A percentile compares a stretch with the other conserved stretches of the same genome.
Evolutionary conservation across 768 basidiomycete species (phyloP).

Genomic region (Daedaleopsis sinensis): DNA sequence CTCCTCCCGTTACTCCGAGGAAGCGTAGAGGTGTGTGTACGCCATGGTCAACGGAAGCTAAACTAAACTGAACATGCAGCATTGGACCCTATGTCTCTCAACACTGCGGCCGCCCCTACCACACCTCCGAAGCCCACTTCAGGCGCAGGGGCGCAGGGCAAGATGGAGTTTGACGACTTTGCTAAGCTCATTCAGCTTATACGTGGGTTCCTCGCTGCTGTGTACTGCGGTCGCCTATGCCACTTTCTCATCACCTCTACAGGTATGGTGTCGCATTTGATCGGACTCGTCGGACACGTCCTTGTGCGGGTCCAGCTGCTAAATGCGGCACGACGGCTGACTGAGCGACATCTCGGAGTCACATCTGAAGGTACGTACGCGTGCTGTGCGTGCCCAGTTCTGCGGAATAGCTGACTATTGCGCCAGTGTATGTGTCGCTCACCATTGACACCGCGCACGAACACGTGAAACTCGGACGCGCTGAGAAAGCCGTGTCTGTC

Average conservation of each 20-base stretch:
- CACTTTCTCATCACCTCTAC: background rate
- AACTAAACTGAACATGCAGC: constrained; percentile 17
- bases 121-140: constrained; percentile 24
- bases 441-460: constrained; percentile 75
- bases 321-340: constrained; percentile 62
- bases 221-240: background rate
- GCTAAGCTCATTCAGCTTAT: constrained; percentile 48
- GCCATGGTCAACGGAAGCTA: background rate
- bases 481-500: constrained; percentile 63
- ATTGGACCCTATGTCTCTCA: constrained; percentile 24
- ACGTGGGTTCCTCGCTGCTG: constrained; percentile 43
- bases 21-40: constrained; percentile 38
- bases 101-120: constrained; percentile 1
- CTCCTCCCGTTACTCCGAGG: constrained; percentile 46
- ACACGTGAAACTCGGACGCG: constrained; percentile 78
- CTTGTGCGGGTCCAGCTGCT: constrained; percentile 71
- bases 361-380: constrained; percentile 23
- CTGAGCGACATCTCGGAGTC: constrained; percentile 46
- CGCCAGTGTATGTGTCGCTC: constrained; percentile 58
- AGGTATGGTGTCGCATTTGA: constrained; percentile 63
- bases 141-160: constrained; percentile 1
- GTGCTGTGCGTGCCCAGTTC: constrained; percentile 1
- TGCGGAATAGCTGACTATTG: background rate
- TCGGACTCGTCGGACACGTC: constrained; percentile 69
- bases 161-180: constrained; percentile 31